Percentiles rank a stretch among this genome's conserved stretches.
phyloP scores from a whole-genome alignment of 306 rosid species.

The Sphenostylis stenocarpa region DNA sequence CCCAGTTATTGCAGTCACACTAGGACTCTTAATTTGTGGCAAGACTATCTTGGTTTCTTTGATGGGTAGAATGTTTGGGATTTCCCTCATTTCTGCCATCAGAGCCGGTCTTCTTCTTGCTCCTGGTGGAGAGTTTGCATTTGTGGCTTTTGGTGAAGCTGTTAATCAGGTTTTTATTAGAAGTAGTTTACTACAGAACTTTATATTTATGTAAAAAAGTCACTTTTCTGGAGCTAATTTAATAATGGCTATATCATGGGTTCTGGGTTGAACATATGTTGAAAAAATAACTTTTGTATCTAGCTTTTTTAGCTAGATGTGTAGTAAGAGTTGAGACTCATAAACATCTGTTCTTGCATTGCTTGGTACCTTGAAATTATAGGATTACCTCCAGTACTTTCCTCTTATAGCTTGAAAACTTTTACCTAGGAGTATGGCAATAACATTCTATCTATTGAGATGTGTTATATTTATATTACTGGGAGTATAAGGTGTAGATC shows the following conservation, averaged over 20 bases:
- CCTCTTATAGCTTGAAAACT: background rate
- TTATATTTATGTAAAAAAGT: constrained; percentile 27
- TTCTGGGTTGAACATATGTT: constrained; percentile 9
- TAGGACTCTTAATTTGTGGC: constrained; percentile 85
- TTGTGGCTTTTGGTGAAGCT: constrained; percentile 99
- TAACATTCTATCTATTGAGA: background rate
- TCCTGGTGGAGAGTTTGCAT: constrained; percentile 99
- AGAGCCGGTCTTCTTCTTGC: constrained; percentile 99
- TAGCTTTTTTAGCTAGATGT: background rate
- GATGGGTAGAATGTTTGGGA: constrained; percentile 81
- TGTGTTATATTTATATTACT: constrained; percentile 5
- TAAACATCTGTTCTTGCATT: background rate
- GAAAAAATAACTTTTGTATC: constrained; percentile 14
- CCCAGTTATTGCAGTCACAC: constrained; percentile 64
- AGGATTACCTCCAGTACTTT: background rate
- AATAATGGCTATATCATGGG: constrained; percentile 23
- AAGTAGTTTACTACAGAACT: constrained; percentile 3
- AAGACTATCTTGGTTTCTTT: constrained; percentile 79
- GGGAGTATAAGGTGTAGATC: background rate
- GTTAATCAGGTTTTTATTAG: constrained; percentile 81
- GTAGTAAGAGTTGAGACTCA: background rate
- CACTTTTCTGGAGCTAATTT: constrained; percentile 19
- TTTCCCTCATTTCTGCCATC: constrained; percentile 85
- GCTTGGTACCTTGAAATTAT: background rate
- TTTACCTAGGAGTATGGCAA: background rate